Percentiles rank a stretch among this genome's conserved stretches.
Conservation (phyloP, 345 rosid genomes). For the Gynandropsis gynandra region DNA sequence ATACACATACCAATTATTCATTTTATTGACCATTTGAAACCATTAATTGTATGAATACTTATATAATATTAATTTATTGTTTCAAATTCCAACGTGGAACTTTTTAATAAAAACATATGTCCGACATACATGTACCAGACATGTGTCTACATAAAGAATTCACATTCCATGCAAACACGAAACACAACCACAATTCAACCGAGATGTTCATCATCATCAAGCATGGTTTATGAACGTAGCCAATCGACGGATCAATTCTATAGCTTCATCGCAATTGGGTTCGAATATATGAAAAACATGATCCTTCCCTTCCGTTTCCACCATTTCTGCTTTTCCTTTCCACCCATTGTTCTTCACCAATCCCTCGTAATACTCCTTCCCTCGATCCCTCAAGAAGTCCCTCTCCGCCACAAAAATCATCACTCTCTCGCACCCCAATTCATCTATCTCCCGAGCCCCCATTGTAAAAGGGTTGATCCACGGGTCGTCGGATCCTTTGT, state of each 20-base stretch:
- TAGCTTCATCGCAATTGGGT: slow-evolving; percentile 43
- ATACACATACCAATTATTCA: too few species aligned
- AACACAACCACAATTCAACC: too few species aligned
- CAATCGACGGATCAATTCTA: slow-evolving; percentile 32
- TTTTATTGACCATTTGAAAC: too few species aligned
- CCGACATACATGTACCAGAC: too few species aligned
- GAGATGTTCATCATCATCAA: background rate
- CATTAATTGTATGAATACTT: too few species aligned
- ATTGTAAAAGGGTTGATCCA: slow-evolving; percentile 62
- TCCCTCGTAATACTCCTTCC: slow-evolving; percentile 43
- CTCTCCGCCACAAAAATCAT: slow-evolving; percentile 52
- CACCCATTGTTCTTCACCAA: slow-evolving; percentile 45
- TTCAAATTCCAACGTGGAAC: too few species aligned
- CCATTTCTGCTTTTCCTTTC: slow-evolving; percentile 43
- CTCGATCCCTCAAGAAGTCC: slow-evolving; percentile 57
- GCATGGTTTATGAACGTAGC: slow-evolving; percentile 41
- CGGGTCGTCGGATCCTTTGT: slow-evolving; percentile 67
- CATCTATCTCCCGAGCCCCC: slow-evolving; percentile 39
- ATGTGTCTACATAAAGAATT: too few species aligned
- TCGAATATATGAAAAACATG: slow-evolving; percentile 68
- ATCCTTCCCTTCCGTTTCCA: slow-evolving; percentile 54
- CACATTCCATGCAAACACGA: too few species aligned
- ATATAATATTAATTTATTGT: too few species aligned
- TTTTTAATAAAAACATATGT: too few species aligned
- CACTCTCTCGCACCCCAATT: slow-evolving; percentile 44